Percentiles rank a stretch among this genome's conserved stretches.
Conservation (phyloP, 1,284 basidiomycete species). For the Limonomyces culmigenus region DNA sequence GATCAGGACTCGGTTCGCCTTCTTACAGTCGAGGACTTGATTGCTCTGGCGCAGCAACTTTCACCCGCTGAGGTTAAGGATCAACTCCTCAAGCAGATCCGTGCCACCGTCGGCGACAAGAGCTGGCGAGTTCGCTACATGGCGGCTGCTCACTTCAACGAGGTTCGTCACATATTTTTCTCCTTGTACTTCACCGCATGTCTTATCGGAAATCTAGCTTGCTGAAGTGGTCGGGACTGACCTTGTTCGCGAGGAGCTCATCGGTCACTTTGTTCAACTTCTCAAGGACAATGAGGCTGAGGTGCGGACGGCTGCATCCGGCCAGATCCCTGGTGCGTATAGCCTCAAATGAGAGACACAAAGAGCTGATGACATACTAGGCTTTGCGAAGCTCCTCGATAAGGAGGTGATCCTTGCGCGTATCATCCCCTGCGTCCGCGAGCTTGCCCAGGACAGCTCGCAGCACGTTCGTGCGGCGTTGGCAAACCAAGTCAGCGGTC, state of each 20-base stretch:
- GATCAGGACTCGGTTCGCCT: conserved; percentile 98
- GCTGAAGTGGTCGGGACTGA: conserved; percentile 86
- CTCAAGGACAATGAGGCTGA: conserved; percentile 99
- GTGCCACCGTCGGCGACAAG: conserved; percentile 83
- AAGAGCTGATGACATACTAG: conserved; percentile 22
- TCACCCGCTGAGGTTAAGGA: conserved; percentile 81
- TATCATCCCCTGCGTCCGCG: conserved; percentile 92
- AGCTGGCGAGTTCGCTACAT: conserved; percentile 99
- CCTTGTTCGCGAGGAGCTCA: conserved; percentile 88
- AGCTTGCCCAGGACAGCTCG: conserved; percentile 84
- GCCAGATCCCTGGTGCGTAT: conserved; percentile 80
- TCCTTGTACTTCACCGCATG: background rate
- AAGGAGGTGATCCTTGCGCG: conserved; percentile 88
- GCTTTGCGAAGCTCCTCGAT: conserved; percentile 90
- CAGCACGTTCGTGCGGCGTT: conserved; percentile 97
- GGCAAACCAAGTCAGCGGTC: conserved; percentile 93
- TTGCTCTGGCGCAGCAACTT: conserved; percentile 80
- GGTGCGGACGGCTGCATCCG: conserved; percentile 90
- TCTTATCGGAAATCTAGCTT: too few species aligned
- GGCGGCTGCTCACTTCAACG: conserved; percentile 97
- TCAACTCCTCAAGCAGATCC: conserved; percentile 78
- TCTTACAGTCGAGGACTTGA: conserved; percentile 91
- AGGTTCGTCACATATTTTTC: conserved; percentile 46
- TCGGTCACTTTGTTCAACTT: conserved; percentile 84
- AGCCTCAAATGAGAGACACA: background rate